Percentiles rank a stretch among this genome's conserved stretches.
phyloP scores from a whole-genome alignment of 768 basidiomycete species.

The Arthromyces matolae region DNA sequence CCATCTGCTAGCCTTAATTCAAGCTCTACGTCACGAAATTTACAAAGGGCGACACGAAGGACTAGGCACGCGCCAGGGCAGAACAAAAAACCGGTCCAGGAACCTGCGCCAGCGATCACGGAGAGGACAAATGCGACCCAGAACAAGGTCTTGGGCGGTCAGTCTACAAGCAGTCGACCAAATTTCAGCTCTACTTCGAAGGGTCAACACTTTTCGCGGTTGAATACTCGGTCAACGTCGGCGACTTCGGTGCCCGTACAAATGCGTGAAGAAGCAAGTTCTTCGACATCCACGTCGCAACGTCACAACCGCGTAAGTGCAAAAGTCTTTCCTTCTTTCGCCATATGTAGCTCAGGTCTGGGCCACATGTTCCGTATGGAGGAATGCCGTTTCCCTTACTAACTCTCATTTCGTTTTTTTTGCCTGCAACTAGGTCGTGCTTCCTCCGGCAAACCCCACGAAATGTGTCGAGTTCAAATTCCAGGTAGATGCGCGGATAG shows the following conservation, averaged over 20 bases:
- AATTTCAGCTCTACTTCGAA: conserved; percentile 3
- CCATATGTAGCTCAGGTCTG: conserved; percentile 8
- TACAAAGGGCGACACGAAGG: neutral
- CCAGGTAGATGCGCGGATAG: conserved; percentile 44
- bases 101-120: neutral
- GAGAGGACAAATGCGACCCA: neutral
- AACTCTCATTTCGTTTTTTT: conserved; percentile 3
- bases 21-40: conserved; percentile 5
- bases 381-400: conserved; percentile 9
- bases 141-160: neutral
- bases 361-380: neutral
- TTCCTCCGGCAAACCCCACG: conserved; percentile 32
- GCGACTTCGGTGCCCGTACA: conserved; percentile 8
- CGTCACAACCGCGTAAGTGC: conserved; percentile 15
- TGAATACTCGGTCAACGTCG: conserved; percentile 3
- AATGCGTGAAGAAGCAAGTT: neutral
- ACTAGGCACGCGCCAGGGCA: neutral
- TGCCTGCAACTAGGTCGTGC: conserved; percentile 8
- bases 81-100: conserved; percentile 4
- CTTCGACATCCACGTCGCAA: neutral
- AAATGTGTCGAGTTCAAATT: conserved; percentile 53
- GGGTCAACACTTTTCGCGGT: conserved; percentile 4
- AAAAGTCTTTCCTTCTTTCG: conserved; percentile 1
- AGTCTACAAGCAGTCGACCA: conserved; percentile 2
- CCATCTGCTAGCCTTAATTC: conserved; percentile 10